Evolutionary conservation across 1,284 basidiomycete genomes (phyloP).

Genomic region (Sparassis latifolia): DNA sequence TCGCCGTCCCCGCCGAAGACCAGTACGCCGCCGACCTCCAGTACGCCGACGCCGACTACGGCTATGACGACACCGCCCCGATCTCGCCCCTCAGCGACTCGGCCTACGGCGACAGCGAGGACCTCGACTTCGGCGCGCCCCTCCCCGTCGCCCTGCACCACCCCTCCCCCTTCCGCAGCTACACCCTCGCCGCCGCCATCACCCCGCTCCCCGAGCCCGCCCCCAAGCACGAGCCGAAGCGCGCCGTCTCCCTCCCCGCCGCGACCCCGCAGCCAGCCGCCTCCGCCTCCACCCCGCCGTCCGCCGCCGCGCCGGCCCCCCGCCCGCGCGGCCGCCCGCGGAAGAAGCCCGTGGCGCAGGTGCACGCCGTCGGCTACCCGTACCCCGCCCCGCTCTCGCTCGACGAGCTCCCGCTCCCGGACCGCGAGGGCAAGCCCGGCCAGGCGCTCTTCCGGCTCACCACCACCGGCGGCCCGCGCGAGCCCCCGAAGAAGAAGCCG

Average conservation of each 20-base stretch:
- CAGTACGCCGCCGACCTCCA: too few relatives aligned
- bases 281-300: background rate
- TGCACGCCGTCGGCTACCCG: constrained; percentile 10
- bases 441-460: constrained; percentile 23
- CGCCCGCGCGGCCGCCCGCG: constrained; percentile 18
- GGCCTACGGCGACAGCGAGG: background rate
- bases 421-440: constrained; percentile 12
- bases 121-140: too few relatives aligned
- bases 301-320: constrained; percentile 1
- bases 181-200: constrained; percentile 16
- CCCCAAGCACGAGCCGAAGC: background rate
- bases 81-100: too few relatives aligned
- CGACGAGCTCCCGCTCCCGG: constrained; percentile 6
- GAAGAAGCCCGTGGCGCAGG: constrained; percentile 6
- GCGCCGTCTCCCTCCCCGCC: background rate
- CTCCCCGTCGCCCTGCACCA: constrained; percentile 1
- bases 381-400: constrained; percentile 11
- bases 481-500: constrained; percentile 27
- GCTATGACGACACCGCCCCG: too few relatives aligned
- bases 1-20: too few relatives aligned
- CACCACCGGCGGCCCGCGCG: constrained; percentile 6
- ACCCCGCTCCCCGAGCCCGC: constrained; percentile 8
- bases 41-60: too few relatives aligned
- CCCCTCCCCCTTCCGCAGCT: constrained; percentile 5
- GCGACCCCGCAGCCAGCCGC: background rate